Percentiles rank a stretch among this genome's conserved stretches.
Conservation (phyloP, 495 filamentous ascomycete genomes). For the Aspergillus affinis region DNA sequence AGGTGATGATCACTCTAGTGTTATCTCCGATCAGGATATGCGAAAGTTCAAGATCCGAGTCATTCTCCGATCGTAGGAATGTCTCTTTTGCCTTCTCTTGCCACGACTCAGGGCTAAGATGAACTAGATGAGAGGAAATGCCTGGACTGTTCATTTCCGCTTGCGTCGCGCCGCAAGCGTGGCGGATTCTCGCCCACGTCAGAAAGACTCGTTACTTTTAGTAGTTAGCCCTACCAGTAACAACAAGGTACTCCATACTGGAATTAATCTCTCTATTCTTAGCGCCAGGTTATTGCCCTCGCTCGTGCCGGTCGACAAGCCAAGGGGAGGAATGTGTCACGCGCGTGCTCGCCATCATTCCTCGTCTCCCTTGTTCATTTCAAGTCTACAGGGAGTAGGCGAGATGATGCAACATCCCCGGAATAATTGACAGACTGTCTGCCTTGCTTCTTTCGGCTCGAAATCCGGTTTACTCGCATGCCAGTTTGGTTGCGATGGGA, state of each 20-base stretch:
- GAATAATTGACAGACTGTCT: neutral
- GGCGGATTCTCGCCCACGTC: neutral
- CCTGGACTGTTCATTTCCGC: neutral
- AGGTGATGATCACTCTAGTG: neutral
- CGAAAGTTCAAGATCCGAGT: neutral
- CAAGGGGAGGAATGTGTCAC: neutral
- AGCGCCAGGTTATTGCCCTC: too few relatives aligned
- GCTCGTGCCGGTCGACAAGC: neutral
- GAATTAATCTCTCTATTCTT: neutral
- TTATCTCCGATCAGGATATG: too few relatives aligned
- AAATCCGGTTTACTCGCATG: too few relatives aligned
- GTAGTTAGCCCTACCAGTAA: too few relatives aligned
- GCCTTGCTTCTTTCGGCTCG: too few relatives aligned
- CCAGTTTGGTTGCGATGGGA: too few relatives aligned
- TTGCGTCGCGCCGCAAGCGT: constrained; percentile 17
- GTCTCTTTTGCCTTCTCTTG: neutral
- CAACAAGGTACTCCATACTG: too few relatives aligned
- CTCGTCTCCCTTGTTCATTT: neutral
- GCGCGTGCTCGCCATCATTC: neutral
- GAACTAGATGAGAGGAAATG: neutral
- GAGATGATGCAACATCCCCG: neutral
- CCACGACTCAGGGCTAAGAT: neutral
- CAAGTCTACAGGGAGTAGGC: neutral
- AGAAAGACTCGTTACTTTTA: neutral
- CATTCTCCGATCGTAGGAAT: constrained; percentile 5